A percentile compares a stretch with the other conserved stretches of the same genome.
phyloP scores from a whole-genome alignment of 371 early-diverging fungal species.

The Gilbertella persicaria region DNA sequence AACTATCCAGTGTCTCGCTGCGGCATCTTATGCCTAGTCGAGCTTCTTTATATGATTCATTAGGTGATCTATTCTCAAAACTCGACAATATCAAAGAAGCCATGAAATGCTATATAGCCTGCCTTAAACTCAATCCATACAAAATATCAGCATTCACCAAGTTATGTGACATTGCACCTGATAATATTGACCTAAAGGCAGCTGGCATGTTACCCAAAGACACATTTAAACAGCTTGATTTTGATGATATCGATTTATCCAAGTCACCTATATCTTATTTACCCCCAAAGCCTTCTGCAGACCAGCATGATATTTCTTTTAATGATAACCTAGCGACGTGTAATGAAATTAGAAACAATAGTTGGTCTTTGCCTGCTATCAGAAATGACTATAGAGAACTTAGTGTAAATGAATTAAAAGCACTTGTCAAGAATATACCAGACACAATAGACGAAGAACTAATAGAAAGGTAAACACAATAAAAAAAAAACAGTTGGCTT shows the following conservation, averaged over 20 bases:
- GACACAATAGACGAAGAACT: slow-evolving; percentile 1
- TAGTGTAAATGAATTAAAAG: slow-evolving; percentile 27
- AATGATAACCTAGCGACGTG: not conserved
- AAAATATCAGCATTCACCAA: slow-evolving; percentile 39
- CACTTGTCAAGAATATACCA: slow-evolving; percentile 18
- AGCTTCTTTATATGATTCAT: slow-evolving; percentile 28
- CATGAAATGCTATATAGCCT: slow-evolving; percentile 17
- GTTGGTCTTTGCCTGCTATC: slow-evolving; percentile 26
- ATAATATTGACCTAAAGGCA: slow-evolving; percentile 17
- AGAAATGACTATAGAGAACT: slow-evolving; percentile 24
- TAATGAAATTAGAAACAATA: not conserved
- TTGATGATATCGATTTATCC: slow-evolving; percentile 4
- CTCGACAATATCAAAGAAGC: slow-evolving; percentile 39
- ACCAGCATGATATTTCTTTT: slow-evolving; percentile 1
- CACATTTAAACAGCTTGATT: slow-evolving; percentile 26
- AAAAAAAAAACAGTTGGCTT: no score
- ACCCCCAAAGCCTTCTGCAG: slow-evolving; percentile 11
- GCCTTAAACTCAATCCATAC: slow-evolving; percentile 31
- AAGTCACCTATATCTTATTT: slow-evolving; percentile 3
- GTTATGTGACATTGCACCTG: slow-evolving; percentile 47
- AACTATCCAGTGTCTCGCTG: slow-evolving; percentile 30
- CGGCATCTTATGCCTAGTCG: slow-evolving; percentile 37
- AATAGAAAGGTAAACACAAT: slow-evolving; percentile 3
- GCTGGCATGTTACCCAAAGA: slow-evolving; percentile 21
- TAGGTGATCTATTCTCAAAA: slow-evolving; percentile 44